phyloP scores from a whole-genome alignment of 2,329 filamentous ascomycete species.

The Thielaviopsis ethacetica region DNA sequence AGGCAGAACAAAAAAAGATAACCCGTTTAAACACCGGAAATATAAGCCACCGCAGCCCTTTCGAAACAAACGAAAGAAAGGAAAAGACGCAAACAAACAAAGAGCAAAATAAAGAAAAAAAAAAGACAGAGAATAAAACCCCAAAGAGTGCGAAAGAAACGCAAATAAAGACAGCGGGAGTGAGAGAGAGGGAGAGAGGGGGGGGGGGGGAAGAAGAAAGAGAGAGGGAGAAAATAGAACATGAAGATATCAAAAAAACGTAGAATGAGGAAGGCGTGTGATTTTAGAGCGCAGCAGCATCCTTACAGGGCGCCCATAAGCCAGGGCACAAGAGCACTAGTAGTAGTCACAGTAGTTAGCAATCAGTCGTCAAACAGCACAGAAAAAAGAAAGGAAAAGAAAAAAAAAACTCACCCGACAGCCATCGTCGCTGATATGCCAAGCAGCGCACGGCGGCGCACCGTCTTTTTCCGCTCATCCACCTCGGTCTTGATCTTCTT shows the following conservation, averaged over 20 bases:
- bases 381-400: conserved; percentile 6
- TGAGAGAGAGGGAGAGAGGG: background rate
- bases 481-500: conserved; percentile 75
- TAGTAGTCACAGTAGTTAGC: conserved; percentile 13
- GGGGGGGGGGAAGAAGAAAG: too few species aligned
- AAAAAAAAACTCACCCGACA: conserved; percentile 56
- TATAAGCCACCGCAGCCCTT: conserved; percentile 5
- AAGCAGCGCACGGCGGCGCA: conserved; percentile 70
- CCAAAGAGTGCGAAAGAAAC: conserved; percentile 1
- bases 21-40: conserved; percentile 4
- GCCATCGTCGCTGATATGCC: conserved; percentile 77
- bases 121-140: conserved; percentile 1
- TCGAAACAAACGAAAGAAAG: conserved; percentile 6
- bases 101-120: conserved; percentile 4
- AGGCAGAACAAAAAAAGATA: background rate
- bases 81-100: conserved; percentile 4
- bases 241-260: conserved; percentile 7
- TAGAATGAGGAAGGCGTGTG: conserved; percentile 6
- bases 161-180: background rate
- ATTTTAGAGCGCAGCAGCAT: background rate
- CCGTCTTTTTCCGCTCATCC: conserved; percentile 69
- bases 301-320: conserved; percentile 33
- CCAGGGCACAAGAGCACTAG: conserved; percentile 32
- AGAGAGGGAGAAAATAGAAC: conserved; percentile 7
- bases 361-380: conserved; percentile 12